phyloP scores from a whole-genome alignment of 2,329 filamentous ascomycete species.

The Alternaria panax region DNA sequence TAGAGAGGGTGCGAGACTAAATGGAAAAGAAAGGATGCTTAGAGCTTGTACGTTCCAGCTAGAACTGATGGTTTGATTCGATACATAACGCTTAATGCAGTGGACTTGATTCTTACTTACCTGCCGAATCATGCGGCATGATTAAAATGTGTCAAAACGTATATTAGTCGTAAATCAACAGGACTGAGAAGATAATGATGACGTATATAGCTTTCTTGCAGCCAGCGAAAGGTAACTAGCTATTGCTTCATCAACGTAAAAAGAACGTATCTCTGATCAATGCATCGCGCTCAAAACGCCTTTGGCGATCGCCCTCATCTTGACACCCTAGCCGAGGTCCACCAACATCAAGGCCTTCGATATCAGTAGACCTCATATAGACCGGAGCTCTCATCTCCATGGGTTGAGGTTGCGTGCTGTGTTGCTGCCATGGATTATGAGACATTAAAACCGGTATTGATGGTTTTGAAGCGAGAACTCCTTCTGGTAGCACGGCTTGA shows the following conservation, averaged over 20 bases:
- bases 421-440: not conserved
- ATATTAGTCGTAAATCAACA: not conserved
- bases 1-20: not conserved
- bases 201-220: not conserved
- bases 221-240: not conserved
- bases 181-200: not conserved
- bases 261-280: constrained; percentile 4
- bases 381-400: not conserved
- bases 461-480: not conserved
- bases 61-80: not conserved
- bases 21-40: not conserved
- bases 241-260: not conserved
- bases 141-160: not conserved
- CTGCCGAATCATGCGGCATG: not conserved
- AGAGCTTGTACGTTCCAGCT: not conserved
- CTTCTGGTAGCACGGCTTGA: not conserved
- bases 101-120: not conserved
- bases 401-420: not conserved
- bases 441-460: constrained; percentile 3
- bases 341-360: not conserved
- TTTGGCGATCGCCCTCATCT: not conserved
- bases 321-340: not conserved
- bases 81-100: not conserved
- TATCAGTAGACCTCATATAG: not conserved
- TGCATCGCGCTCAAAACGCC: not conserved